Evolutionary conservation across 108 stramenopile genomes (phyloP).

Genomic region (Conticribra weissflogii): DNA sequence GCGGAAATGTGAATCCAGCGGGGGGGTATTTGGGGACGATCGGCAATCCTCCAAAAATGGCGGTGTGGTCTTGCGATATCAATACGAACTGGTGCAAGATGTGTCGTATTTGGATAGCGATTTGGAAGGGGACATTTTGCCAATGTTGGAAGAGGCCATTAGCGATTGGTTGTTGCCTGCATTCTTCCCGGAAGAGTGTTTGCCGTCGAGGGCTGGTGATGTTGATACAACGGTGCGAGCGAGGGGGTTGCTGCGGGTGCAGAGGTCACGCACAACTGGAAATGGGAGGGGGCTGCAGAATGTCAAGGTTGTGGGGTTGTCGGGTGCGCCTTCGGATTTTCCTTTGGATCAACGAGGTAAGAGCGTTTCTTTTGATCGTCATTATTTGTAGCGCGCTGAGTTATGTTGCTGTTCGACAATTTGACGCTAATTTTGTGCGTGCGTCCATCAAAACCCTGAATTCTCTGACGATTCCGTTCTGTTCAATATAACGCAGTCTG

Average conservation of each 20-base stretch:
- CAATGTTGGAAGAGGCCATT: constrained; percentile 20
- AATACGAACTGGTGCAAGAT: constrained; percentile 38
- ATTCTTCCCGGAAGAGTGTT: constrained; percentile 29
- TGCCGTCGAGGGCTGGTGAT: constrained; percentile 3
- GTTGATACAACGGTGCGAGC: too few species aligned
- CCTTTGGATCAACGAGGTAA: constrained; percentile 29
- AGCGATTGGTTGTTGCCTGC: constrained; percentile 12
- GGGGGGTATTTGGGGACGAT: not conserved
- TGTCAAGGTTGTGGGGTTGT: constrained; percentile 26
- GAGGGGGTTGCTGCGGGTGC: too few species aligned
- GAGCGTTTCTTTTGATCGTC: too few species aligned
- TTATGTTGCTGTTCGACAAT: too few species aligned
- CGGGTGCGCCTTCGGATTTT: constrained; percentile 31
- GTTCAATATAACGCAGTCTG: constrained; percentile 14
- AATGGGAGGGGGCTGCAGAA: constrained; percentile 8
- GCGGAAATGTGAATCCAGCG: not conserved
- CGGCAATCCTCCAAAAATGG: constrained; percentile 11
- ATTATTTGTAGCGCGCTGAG: too few species aligned
- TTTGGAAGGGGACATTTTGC: constrained; percentile 17
- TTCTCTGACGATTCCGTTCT: not conserved
- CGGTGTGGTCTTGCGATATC: constrained; percentile 24
- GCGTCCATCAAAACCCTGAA: not conserved
- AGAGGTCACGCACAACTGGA: not conserved
- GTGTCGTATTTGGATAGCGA: not conserved
- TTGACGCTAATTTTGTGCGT: not conserved